Conservation (phyloP, 129 eudicot species). For the Lactuca saligna region DNA sequence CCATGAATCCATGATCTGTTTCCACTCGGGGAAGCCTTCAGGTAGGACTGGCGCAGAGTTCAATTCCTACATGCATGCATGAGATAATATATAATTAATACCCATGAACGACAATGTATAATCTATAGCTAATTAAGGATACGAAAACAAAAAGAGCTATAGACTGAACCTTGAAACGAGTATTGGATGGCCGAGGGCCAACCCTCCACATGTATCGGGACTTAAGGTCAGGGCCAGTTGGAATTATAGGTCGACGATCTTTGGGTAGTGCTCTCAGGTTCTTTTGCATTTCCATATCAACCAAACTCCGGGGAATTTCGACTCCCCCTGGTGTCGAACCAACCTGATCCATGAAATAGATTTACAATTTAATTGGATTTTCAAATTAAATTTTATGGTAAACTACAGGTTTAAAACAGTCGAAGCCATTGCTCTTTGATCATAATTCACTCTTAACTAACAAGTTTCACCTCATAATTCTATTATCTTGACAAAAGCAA, state of each 20-base stretch:
- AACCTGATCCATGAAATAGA: constrained; percentile 43
- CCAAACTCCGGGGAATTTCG: constrained; percentile 87
- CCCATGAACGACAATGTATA: constrained; percentile 11
- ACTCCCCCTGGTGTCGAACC: constrained; percentile 96
- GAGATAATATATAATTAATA: neutral
- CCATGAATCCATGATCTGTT: constrained; percentile 86
- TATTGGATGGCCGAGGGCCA: constrained; percentile 78
- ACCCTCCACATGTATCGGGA: constrained; percentile 94
- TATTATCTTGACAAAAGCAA: no score
- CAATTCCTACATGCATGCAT: constrained; percentile 48
- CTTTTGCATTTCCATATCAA: constrained; percentile 77
- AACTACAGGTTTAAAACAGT: neutral
- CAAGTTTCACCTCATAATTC: neutral
- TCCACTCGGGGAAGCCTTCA: constrained; percentile 83
- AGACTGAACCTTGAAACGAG: constrained; percentile 64
- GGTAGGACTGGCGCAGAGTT: constrained; percentile 91
- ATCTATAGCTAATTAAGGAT: neutral
- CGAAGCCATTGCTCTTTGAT: no score
- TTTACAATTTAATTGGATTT: neutral
- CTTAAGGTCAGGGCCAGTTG: constrained; percentile 82
- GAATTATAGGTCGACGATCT: constrained; percentile 58
- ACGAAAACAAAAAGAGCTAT: neutral
- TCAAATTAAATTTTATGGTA: no score
- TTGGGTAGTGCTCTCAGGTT: constrained; percentile 62
- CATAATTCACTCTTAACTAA: no score